These are phyloP conservation scores for Ustilago lituana DNA, from an alignment of 1,284 basidiomycete species.

Conservation along the genomic window DNA sequence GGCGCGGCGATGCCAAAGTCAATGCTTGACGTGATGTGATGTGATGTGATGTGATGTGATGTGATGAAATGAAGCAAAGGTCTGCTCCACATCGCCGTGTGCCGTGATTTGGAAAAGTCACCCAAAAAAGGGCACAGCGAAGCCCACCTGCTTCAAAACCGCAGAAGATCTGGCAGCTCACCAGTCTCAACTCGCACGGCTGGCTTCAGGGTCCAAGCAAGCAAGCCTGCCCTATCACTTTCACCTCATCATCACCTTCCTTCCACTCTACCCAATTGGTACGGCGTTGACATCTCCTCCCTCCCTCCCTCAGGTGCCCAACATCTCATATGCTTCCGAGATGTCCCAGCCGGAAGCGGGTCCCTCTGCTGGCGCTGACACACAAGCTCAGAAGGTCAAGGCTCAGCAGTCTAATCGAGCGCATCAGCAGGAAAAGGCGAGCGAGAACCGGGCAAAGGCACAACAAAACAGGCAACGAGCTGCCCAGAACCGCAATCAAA, in stretches of 20 bases:
- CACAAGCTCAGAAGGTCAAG: conserved; percentile 3
- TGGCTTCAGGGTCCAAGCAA: too few relatives aligned
- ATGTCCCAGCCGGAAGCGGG: conserved; percentile 24
- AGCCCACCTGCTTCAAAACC: too few relatives aligned
- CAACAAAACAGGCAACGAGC: conserved; percentile 18
- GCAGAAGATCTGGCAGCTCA: not conserved
- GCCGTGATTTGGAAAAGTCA: conserved; percentile 4
- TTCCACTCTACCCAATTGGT: too few relatives aligned
- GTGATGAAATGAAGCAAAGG: conserved; percentile 3
- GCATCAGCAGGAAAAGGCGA: conserved; percentile 10
- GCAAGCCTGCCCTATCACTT: too few relatives aligned
- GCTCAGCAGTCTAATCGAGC: not conserved
- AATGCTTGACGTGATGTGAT: too few relatives aligned
- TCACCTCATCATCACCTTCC: too few relatives aligned
- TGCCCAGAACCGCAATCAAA: conserved; percentile 14
- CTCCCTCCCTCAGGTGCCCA: too few relatives aligned
- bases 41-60: conserved; percentile 9
- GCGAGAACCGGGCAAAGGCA: conserved; percentile 14
- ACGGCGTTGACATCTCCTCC: too few relatives aligned
- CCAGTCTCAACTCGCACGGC: conserved; percentile 1
- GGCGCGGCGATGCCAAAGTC: too few relatives aligned
- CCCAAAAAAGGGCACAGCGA: too few relatives aligned
- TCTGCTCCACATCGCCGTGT: conserved; percentile 19
- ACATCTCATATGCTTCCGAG: too few relatives aligned
- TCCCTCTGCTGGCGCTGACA: not conserved